Conservation (phyloP, 2,329 filamentous ascomycete genomes). For the Cercospora sojina region DNA sequence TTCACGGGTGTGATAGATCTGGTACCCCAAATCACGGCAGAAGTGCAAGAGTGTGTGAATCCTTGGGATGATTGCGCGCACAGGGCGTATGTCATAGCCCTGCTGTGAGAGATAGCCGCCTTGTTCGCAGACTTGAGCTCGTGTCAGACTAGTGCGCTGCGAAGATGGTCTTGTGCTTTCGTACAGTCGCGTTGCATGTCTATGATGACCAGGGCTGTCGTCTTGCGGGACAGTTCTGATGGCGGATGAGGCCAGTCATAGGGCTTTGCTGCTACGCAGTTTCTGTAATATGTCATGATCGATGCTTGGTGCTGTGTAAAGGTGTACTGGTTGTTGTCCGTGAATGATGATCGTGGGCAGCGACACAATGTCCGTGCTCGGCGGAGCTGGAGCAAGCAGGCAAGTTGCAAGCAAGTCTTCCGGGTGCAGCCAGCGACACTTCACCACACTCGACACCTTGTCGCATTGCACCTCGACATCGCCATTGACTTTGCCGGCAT, state of each 20-base stretch:
- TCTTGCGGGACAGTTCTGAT: slow-evolving; percentile 31
- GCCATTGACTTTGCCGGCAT: not conserved
- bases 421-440: not conserved
- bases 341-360: not conserved
- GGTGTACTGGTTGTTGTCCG: slow-evolving; percentile 4
- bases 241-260: slow-evolving; percentile 28
- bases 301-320: not conserved
- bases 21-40: slow-evolving; percentile 44
- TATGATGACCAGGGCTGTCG: slow-evolving; percentile 55
- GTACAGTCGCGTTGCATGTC: slow-evolving; percentile 56
- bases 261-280: slow-evolving; percentile 13
- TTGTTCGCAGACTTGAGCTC: slow-evolving; percentile 42
- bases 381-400: not conserved
- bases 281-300: not conserved
- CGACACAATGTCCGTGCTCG: not conserved
- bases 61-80: slow-evolving; percentile 47
- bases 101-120: slow-evolving; percentile 53
- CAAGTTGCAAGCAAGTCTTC: not conserved
- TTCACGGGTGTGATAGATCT: slow-evolving; percentile 54
- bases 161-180: slow-evolving; percentile 3
- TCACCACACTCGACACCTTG: not conserved
- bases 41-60: slow-evolving; percentile 43
- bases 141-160: not conserved
- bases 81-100: slow-evolving; percentile 45
- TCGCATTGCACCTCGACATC: slow-evolving; percentile 12